A percentile compares a stretch with the other conserved stretches of the same genome.
Conservation (phyloP, 2,329 filamentous ascomycete genomes). For the Ceratocystis cacaofunesta region DNA sequence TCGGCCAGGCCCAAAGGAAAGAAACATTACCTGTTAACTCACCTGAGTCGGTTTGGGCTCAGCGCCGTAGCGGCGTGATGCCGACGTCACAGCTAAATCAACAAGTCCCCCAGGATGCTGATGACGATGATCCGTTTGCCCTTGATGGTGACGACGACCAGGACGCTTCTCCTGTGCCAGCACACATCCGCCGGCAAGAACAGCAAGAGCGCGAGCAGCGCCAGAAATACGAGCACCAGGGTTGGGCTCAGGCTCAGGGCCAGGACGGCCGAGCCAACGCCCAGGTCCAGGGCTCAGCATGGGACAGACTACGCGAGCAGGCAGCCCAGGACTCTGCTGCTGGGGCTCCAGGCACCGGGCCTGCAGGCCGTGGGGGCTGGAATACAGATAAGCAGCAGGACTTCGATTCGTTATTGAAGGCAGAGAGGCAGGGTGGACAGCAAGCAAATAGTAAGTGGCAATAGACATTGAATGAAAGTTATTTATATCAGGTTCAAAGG, state of each 20-base stretch:
- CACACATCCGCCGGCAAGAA: conserved; percentile 15
- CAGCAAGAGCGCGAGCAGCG: conserved; percentile 8
- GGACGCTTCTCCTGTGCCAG: conserved; percentile 15
- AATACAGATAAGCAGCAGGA: conserved; percentile 27
- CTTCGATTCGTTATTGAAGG: conserved; percentile 35
- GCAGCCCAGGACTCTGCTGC: not conserved
- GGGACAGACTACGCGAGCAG: conserved; percentile 13
- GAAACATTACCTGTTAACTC: conserved; percentile 5
- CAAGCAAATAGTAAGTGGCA: conserved; percentile 27
- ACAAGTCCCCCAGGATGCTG: not conserved
- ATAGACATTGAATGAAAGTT: not conserved
- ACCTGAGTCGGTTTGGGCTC: conserved; percentile 13
- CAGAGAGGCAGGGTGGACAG: conserved; percentile 26
- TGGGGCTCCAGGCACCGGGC: not conserved
- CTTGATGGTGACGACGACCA: conserved; percentile 10
- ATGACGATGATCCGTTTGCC: conserved; percentile 16
- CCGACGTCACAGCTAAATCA: too few relatives aligned
- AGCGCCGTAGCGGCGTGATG: conserved; percentile 6
- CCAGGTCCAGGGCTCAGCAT: conserved; percentile 6
- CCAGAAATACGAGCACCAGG: conserved; percentile 1
- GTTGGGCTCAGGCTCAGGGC: not conserved
- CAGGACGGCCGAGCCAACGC: not conserved
- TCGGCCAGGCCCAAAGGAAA: not conserved
- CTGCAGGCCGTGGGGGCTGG: not conserved
- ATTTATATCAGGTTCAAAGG: not conserved